Percentiles rank a stretch among this genome's conserved stretches.
Conservation (phyloP, 805 yeast genomes). For the Saccharomyces mikatae region DNA sequence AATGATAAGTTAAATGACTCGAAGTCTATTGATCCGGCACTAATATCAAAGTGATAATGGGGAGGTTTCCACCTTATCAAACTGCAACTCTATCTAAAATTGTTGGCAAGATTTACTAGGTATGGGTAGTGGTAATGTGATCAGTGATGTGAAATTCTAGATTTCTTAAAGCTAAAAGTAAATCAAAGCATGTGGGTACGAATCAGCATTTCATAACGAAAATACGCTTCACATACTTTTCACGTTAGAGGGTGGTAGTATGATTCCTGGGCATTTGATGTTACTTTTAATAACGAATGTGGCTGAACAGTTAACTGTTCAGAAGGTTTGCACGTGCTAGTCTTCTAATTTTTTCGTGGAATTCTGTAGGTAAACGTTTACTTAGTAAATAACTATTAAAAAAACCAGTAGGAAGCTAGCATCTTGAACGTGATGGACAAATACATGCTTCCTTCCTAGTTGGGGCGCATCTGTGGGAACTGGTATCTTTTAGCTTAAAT, state of each 20-base stretch:
- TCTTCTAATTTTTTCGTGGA: not conserved
- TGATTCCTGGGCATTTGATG: not conserved
- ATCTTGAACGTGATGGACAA: not conserved
- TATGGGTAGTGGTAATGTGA: not conserved
- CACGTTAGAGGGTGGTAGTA: not conserved
- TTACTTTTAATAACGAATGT: not conserved
- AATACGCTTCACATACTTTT: not conserved
- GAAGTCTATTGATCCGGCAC: not conserved
- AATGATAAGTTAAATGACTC: not conserved
- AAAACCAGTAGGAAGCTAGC: not conserved
- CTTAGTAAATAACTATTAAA: not conserved
- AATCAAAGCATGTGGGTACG: not conserved
- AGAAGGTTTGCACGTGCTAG: not conserved
- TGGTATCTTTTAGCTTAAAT: not conserved
- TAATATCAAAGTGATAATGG: not conserved
- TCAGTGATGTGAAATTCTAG: not conserved
- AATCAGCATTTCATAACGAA: not conserved
- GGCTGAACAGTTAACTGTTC: not conserved
- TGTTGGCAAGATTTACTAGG: not conserved
- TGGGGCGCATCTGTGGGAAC: not conserved
- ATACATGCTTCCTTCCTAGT: not conserved
- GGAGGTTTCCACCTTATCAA: not conserved
- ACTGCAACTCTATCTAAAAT: not conserved
- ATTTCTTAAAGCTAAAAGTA: not conserved
- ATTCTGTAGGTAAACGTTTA: not conserved